Evolutionary conservation across 306 rosid genomes (phyloP), one percentile per base, ranked within the genome.

Genomic region (Fragaria ananassa): DNA sequence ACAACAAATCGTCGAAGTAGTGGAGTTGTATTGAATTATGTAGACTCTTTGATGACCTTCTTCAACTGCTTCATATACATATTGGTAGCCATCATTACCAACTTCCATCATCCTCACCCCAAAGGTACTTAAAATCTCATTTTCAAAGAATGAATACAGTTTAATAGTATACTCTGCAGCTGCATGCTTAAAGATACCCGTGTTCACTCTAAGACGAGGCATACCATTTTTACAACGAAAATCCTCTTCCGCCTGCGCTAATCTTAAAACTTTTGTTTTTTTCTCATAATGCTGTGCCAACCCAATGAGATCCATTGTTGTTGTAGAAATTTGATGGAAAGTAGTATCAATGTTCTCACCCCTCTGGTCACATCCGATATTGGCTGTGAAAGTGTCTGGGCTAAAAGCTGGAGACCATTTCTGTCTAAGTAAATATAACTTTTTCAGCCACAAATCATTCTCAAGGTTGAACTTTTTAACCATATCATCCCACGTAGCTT

Each of bases 281-380:
- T 63, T 64, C 71, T 75, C 79, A 1, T 75, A 75, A 31, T 75
- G 79, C 3, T 50, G 72, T 21, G 68, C 62, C 68, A 75, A 53
- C n/a, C 71, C 71, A 47, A 64, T 49, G 15, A 75, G 71, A 75
- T 75, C 60, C 63, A 50, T 62, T 49, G 72, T 46, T 63, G 65
- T 63, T 3, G 72, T 75, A 62, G 79, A 75, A 74, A 74, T 63
- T 31, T 74, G 71, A 74, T 74, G 71, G 45, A 74, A 74, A 45
- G 60, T 44, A 46, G 47, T 47, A 27, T 64, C 62, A 61, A 34
- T 45, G 46, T 51, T 74, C 70, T 60, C 78, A 47, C 71, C 47
- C 44, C 71, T 62, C 19, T 63, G 37, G 23, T 70, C 45, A 21
- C 64, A 63, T 49, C 60, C 47, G 11, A 68, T 56, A 68, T 53